A percentile compares a stretch with the other conserved stretches of the same genome.
phyloP scores from a whole-genome alignment of 2,329 filamentous ascomycete species.

The Fusarium guadeloupense region DNA sequence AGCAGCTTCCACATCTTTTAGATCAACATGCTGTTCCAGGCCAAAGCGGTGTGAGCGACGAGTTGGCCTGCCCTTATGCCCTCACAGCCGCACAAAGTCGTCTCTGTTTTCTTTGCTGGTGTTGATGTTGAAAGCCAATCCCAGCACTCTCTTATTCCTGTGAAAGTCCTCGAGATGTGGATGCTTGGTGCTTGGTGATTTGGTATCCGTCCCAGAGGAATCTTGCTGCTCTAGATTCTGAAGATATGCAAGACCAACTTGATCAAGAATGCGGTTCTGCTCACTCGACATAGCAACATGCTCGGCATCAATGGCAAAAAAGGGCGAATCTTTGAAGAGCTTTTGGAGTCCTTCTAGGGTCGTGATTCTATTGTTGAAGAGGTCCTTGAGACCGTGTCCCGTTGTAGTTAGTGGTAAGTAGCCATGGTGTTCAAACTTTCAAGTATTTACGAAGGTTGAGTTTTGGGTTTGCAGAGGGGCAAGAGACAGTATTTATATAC shows the following conservation, averaged over 20 bases:
- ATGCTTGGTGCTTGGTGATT: background rate
- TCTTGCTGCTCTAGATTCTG: background rate
- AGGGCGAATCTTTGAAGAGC: conserved; percentile 2
- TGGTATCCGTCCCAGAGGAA: background rate
- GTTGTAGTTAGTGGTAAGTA: conserved; percentile 43
- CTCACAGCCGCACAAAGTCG: background rate
- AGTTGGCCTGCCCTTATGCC: background rate
- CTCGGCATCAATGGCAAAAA: conserved; percentile 23
- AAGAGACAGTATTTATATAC: no score
- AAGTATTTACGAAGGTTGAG: no score
- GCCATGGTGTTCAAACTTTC: conserved; percentile 48
- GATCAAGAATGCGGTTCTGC: conserved; percentile 23
- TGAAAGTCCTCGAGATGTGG: conserved; percentile 6
- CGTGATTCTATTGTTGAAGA: conserved; percentile 22
- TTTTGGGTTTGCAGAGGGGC: no score
- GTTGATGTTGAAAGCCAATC: conserved; percentile 9
- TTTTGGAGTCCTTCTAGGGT: background rate
- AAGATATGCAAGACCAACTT: conserved; percentile 28
- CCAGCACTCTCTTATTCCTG: background rate
- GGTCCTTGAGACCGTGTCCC: conserved; percentile 16
- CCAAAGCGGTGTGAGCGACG: conserved; percentile 25
- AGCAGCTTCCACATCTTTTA: background rate
- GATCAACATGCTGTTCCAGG: background rate
- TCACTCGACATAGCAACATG: conserved; percentile 16
- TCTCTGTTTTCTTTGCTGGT: background rate